Base-by-base conservation (phyloP, 1,284 basidiomycete genomes). In the Marasmius fiardii region DNA sequence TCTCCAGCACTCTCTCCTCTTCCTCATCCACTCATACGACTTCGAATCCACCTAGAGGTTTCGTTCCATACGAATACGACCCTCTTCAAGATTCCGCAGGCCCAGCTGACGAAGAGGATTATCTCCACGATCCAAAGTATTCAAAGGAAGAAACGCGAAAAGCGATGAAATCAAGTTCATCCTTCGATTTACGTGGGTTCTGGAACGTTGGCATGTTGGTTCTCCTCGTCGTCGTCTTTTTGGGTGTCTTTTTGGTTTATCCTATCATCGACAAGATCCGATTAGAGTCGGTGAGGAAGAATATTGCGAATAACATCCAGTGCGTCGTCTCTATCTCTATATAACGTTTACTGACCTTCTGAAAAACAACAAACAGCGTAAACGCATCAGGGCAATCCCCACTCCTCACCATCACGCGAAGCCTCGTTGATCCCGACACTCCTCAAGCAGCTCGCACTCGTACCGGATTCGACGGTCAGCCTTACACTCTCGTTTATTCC, bases 401-500 rank as follows among this genome's bases (percentile, higher is more conserved):
- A 21, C 65, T 70, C 0, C 58, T 73, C 58, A 77, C 84, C 52
- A 72, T 78, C 55, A 77, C 89, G 68, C 85, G 86, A 0, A 68
- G 74, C 8, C 69, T 88, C 43, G 81, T 93, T 63, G 91, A 93
- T 69, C 55, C 67, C 2, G 82, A 82, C 12, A 93, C 91, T 0
- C 90, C 90, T 0, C 61, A 72, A 1, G 60, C 62, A 0, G 86
- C 79, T 3, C 77, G 77, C 60, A 76, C 79, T 0, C 78, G 87
- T 28, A 84, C 72, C 1, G 89, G 89, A 0, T 86, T 77, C 59
- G 89, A 92, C 63, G 83, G 84, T 2, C 58, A 80, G 21, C 65
- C 75, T 3, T 92, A 89, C 68, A 76, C 76, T 6, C 75, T 90
- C 33, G 86, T 87, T 6, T 92, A 93, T 65, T 90, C 85, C 0